phyloP scores from a whole-genome alignment of 331 rosid genomes.

The Prunus yedoensis region DNA sequence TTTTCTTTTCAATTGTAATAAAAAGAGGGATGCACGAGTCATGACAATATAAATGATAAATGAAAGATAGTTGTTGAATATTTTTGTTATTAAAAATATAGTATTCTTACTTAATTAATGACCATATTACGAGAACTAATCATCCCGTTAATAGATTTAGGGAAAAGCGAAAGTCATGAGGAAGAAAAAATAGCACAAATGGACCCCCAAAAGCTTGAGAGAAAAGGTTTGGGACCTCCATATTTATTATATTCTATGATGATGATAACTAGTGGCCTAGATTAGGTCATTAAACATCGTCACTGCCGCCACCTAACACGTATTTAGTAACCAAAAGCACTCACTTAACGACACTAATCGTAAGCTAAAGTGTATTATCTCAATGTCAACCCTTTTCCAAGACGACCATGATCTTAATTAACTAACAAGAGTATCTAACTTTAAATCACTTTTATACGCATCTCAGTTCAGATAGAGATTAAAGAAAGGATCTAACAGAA shows the following conservation, averaged over 20 bases:
- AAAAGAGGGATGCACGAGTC: no score
- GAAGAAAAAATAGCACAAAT: not conserved
- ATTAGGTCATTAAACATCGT: not conserved
- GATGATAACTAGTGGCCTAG: not conserved
- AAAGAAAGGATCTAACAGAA: not conserved
- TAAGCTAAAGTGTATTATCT: not conserved
- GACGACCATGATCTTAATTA: not conserved
- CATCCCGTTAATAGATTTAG: not conserved
- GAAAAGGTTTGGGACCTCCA: not conserved
- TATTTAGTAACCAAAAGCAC: not conserved
- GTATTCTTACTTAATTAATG: no score
- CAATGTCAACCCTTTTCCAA: constrained; percentile 4
- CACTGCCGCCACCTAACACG: not conserved
- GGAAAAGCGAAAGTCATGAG: not conserved
- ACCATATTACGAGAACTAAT: no score
- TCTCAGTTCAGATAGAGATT: not conserved
- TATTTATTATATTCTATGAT: not conserved
- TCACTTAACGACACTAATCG: not conserved
- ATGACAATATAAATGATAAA: no score
- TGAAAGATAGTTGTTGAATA: no score
- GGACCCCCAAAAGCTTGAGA: not conserved
- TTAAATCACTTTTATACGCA: not conserved
- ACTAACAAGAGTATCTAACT: not conserved
- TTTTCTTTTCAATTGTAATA: no score
- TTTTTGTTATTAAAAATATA: no score